phyloP scores from a whole-genome alignment of 2,329 filamentous ascomycete genomes.

The Cladorrhinum sp. region DNA sequence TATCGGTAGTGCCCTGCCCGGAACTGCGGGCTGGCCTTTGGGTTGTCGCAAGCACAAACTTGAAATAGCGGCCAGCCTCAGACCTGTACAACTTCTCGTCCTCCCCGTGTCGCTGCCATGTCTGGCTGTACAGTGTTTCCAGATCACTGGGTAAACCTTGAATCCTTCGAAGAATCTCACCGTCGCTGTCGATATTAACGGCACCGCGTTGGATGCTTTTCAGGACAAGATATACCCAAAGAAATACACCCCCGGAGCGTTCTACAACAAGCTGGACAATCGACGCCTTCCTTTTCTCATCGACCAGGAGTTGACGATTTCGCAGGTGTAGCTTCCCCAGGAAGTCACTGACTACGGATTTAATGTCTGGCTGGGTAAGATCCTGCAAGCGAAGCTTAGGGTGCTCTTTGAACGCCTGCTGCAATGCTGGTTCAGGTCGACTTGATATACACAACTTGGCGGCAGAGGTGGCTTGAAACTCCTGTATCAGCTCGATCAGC shows the following conservation, averaged over 20 bases:
- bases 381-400: not conserved
- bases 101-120: not conserved
- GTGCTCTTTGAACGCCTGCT: not conserved
- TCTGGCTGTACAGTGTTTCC: not conserved
- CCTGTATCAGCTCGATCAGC: not conserved
- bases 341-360: not conserved
- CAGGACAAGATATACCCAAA: not conserved
- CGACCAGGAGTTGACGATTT: not conserved
- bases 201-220: not conserved
- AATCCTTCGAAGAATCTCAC: not conserved
- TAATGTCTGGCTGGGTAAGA: not conserved
- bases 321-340: not conserved
- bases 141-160: not conserved
- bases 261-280: not conserved
- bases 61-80: not conserved
- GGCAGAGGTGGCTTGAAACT: not conserved
- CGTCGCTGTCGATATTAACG: not conserved
- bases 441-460: not conserved
- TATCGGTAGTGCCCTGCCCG: no score
- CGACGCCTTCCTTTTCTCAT: not conserved
- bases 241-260: not conserved
- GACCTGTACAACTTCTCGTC: not conserved
- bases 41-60: not conserved
- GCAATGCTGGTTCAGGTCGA: not conserved
- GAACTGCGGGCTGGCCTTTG: no score